Evolutionary conservation across 2,329 filamentous ascomycete species (phyloP), one percentile per base, ranked within the genome.

Genomic region (Plectosphaerella plurivora): DNA sequence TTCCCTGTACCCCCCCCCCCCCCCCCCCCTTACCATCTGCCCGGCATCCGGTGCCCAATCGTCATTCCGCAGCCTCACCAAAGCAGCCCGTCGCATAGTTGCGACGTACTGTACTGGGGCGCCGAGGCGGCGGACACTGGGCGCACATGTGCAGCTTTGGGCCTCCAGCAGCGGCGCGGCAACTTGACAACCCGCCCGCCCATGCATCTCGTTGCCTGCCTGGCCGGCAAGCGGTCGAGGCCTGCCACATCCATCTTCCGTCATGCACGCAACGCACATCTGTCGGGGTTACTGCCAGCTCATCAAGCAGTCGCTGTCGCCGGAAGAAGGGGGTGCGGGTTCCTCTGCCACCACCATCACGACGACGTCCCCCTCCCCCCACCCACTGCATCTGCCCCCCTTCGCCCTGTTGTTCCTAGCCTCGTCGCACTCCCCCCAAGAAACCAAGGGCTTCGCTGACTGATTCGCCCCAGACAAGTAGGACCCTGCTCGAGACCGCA

Each of bases 171-270:
- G 28, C 28, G 4, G 28, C 28, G 28, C 28, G 28, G 28, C 28
- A 9, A 12, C 28, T 33, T 22, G 22, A 22, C 22, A n/a, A n/a
- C n/a, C n/a, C 5, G 22, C 22, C 22, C 22, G 22, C 22, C 22
- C 22, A 22, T 57, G 50, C 53, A 42, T 50, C 46, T 50, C 44
- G 50, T 52, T 57, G 56, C 69, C 72, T 72, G 68, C 69, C 66
- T 73, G 71, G 69, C 71, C 66, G 65, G 67, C 68, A 64, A 64
- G 68, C 71, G 73, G 69, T 33, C 41, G 16, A 44, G 69, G 66
- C 70, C 70, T 69, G 66, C 69, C 66, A 73, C 69, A 66, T 79
- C 77, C 78, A 79, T 76, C 73, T 77, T 74, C 76, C 76, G 75
- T 79, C 75, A 79, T 81, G 77, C 78, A 81, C 80, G 28, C 11